Base-by-base conservation (phyloP, 2,329 filamentous ascomycete genomes). In the Colletotrichum kahawae region DNA sequence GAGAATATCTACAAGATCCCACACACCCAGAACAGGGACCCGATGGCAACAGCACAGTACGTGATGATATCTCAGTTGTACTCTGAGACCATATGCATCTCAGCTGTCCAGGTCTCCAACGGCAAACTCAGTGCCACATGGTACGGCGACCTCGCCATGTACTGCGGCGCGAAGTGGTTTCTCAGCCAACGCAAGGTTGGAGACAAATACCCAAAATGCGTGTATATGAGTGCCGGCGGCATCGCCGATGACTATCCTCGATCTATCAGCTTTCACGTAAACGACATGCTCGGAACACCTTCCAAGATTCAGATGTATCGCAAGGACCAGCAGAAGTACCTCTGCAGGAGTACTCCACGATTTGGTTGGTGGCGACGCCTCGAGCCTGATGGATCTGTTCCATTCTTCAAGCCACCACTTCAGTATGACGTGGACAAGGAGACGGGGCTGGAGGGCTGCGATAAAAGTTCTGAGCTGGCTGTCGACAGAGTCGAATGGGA, bases 331-430 rank as follows among this genome's bases (percentile, higher is more conserved):
- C 34, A 76, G 12, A 74, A 77, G 13, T 74, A 70, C 59, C 31
- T 79, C 14, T 79, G 78, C 73, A 57, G 70, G 21, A 79, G 77
- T 34, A 79, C 77, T 9, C 77, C 79, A 4, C 78, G 77, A 12
- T 78, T 79, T 56, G 74, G 76, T 13, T 77, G 67, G 48, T 79
- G 77, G 78, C 54, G 48, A 5, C 62, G 76, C 10, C 60, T 79
- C 12, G 33, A 63, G 6, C 74, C 77, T 14, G 78, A 79, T 21
- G 70, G 75, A 7, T 71, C 71, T 33, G 76, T 81, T n/a, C 81
- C 79, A 7, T 74, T 80, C 43, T 82, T 80, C 75, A 73, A 77
- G 13, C 79, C 79, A 21, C 71, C 73, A 7, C 77, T 82, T 27
- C 67, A 80, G 21, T 81, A 81, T 65, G 69, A 77, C 10, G 51